Evolutionary conservation across 768 basidiomycete genomes (phyloP).

Genomic region (Plicaturopsis crispa): DNA sequence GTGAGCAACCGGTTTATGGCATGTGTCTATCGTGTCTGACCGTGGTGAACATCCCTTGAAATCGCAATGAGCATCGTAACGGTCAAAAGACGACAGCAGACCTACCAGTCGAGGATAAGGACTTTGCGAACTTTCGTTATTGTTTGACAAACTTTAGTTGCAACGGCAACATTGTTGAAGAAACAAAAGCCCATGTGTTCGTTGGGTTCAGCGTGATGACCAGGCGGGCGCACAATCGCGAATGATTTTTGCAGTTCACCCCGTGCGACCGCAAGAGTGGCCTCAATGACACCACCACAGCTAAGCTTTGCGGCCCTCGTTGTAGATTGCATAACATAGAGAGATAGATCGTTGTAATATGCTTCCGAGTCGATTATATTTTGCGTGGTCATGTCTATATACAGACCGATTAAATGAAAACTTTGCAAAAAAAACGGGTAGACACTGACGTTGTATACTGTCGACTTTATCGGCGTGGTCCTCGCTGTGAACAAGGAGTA

Average conservation of each 20-base stretch:
- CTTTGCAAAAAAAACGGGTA: slow-evolving; percentile 1
- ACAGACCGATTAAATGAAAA: slow-evolving; percentile 9
- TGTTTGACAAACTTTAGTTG: slow-evolving; percentile 74
- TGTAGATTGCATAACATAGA: slow-evolving; percentile 86
- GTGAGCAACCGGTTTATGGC: neutral
- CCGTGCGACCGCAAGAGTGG: slow-evolving; percentile 77
- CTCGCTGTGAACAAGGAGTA: slow-evolving; percentile 81
- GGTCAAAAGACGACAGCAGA: slow-evolving; percentile 9
- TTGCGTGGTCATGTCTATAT: slow-evolving; percentile 64
- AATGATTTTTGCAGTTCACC: slow-evolving; percentile 78
- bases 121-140: slow-evolving; percentile 67
- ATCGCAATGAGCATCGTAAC: neutral
- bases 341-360: slow-evolving; percentile 87
- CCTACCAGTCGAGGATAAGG: slow-evolving; percentile 92
- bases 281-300: slow-evolving; percentile 93
- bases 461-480: slow-evolving; percentile 90
- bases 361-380: slow-evolving; percentile 66
- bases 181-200: slow-evolving; percentile 99
- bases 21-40: slow-evolving; percentile 28
- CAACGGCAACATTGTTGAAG: slow-evolving; percentile 97
- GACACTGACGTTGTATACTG: slow-evolving; percentile 75
- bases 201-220: slow-evolving; percentile 97
- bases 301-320: slow-evolving; percentile 81
- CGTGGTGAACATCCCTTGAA: slow-evolving; percentile 86
- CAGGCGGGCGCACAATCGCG: slow-evolving; percentile 94